These are phyloP conservation scores for Backusella macrospora DNA, from an alignment of 192 early-diverging fungal genomes.

Conservation along the genomic window DNA sequence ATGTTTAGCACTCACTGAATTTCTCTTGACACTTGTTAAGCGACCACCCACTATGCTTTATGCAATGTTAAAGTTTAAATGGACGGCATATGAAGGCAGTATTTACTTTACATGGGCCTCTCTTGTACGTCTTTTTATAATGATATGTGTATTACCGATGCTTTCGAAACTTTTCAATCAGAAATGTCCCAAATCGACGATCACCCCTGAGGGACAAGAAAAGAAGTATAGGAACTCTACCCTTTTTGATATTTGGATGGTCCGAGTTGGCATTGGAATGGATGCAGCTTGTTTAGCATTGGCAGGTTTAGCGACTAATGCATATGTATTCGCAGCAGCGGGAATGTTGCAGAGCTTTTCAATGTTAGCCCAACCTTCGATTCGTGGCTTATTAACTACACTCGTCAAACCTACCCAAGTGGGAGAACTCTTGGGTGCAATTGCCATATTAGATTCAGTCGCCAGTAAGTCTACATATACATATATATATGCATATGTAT, in stretches of 20 bases:
- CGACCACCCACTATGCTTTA: conserved; percentile 43
- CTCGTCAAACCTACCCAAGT: conserved; percentile 49
- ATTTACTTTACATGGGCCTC: conserved; percentile 33
- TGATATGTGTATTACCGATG: conserved; percentile 41
- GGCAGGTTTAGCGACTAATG: conserved; percentile 37
- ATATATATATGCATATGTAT: not conserved
- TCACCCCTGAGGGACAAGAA: not conserved
- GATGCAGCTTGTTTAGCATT: conserved; percentile 38
- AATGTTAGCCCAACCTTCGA: conserved; percentile 41
- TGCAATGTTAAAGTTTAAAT: conserved; percentile 48
- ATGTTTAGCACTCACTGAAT: conserved; percentile 24
- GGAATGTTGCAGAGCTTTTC: conserved; percentile 38
- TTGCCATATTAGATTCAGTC: conserved; percentile 52
- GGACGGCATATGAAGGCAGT: conserved; percentile 50
- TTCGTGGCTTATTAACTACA: conserved; percentile 46
- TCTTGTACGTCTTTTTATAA: conserved; percentile 33
- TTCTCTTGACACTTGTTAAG: conserved; percentile 30
- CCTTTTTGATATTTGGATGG: conserved; percentile 51
- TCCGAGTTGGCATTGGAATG: conserved; percentile 47
- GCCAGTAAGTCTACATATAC: conserved; percentile 24
- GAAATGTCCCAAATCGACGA: not conserved
- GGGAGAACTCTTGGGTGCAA: conserved; percentile 52
- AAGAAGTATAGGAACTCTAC: conserved; percentile 15
- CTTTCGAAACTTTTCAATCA: conserved; percentile 39
- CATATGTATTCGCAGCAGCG: conserved; percentile 22